Evolutionary conservation across 2,329 filamentous ascomycete species (phyloP).

Genomic region (Fusarium pseudocircinatum): DNA sequence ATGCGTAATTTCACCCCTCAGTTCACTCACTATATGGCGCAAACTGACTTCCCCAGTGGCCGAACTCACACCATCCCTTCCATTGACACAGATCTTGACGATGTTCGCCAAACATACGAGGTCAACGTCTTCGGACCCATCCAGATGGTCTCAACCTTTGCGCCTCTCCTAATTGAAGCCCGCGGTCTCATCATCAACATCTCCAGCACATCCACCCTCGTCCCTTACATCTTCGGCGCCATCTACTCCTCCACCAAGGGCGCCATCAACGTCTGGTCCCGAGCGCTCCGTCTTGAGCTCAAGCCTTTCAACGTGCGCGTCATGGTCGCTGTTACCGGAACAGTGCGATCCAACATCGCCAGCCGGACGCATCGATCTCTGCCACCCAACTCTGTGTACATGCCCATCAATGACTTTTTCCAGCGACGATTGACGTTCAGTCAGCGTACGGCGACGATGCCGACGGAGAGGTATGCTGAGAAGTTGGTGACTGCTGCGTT

Average conservation of each 20-base stretch:
- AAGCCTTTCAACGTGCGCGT: constrained; percentile 64
- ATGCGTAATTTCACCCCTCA: constrained; percentile 55
- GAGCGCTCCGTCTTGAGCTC: constrained; percentile 63
- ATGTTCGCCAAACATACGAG: constrained; percentile 64
- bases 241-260: constrained; percentile 67
- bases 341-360: constrained; percentile 62
- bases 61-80: constrained; percentile 62
- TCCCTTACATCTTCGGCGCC: constrained; percentile 63
- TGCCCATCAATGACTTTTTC: constrained; percentile 57
- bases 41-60: constrained; percentile 50
- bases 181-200: constrained; percentile 65
- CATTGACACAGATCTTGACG: constrained; percentile 61
- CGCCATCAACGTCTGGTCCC: constrained; percentile 63
- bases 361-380: constrained; percentile 53
- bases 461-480: constrained; percentile 55
- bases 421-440: constrained; percentile 57
- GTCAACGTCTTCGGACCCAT: constrained; percentile 68
- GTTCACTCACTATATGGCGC: neutral
- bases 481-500: constrained; percentile 56
- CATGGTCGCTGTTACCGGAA: constrained; percentile 66
- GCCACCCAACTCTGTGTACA: constrained; percentile 59
- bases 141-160: constrained; percentile 63
- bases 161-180: constrained; percentile 59
- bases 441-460: constrained; percentile 58
- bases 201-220: constrained; percentile 60